phyloP scores from a whole-genome alignment of 805 yeast genomes.

The Metschnikowia arizonensis region DNA sequence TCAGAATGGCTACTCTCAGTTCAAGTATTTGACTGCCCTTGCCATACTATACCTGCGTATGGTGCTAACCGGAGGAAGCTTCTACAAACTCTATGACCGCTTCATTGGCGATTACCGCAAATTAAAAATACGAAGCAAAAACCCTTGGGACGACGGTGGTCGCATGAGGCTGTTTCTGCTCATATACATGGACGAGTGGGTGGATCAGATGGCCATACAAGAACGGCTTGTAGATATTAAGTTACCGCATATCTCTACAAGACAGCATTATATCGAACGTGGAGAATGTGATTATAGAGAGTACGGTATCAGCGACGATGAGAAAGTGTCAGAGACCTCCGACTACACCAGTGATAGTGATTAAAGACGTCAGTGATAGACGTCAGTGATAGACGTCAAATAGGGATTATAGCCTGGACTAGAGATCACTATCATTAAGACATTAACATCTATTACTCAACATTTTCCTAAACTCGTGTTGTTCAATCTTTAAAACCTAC shows the following conservation, averaged over 20 bases:
- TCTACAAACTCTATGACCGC: constrained; percentile 49
- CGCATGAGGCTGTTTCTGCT: constrained; percentile 33
- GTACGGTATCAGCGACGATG: constrained; percentile 33
- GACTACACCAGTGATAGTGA: constrained; percentile 41
- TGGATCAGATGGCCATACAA: constrained; percentile 54
- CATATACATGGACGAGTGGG: constrained; percentile 66
- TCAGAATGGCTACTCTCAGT: constrained; percentile 52
- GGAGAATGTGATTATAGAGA: constrained; percentile 39
- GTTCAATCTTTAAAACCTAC: too few species aligned
- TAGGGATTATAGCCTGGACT: too few species aligned
- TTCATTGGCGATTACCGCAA: constrained; percentile 65
- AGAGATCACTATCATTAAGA: too few species aligned
- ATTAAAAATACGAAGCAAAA: constrained; percentile 41
- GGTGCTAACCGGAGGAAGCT: constrained; percentile 29
- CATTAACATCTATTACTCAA: too few species aligned
- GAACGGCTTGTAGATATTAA: constrained; percentile 70
- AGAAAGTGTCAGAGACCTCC: constrained; percentile 18
- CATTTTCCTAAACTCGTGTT: too few species aligned
- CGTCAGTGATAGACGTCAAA: too few species aligned
- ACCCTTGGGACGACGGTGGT: constrained; percentile 23
- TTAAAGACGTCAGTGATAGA: constrained; percentile 12
- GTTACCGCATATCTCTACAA: constrained; percentile 55
- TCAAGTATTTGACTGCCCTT: constrained; percentile 73
- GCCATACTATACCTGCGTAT: constrained; percentile 62
- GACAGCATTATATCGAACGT: constrained; percentile 40